Base-by-base conservation (phyloP, 1,139 yeast species). In the Lodderomyces theae region DNA sequence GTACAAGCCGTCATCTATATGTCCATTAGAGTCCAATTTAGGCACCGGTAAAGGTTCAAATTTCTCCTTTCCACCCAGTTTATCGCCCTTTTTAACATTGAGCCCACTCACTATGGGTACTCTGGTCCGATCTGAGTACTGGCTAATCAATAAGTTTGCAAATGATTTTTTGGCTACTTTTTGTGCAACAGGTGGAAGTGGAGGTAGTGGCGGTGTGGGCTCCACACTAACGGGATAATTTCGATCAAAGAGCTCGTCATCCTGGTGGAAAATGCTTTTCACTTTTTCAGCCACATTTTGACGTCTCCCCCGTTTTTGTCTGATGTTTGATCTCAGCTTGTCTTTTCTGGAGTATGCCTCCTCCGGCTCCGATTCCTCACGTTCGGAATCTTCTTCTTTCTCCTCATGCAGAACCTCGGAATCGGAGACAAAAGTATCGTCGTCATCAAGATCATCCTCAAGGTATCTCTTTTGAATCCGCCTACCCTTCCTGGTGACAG, bases 11-110 rank as follows among this genome's bases (percentile, higher is more conserved):
- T 69, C 72, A 2, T 50, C 44, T 2, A 63, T 58, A 17, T 60
- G 54, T 1, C 74, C 76, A 9, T 57, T 49, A 1, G 45, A 51
- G 33, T 64, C 66, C 0, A 64, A 42, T 25, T 54, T 55, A 0
- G 77, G 77, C 2, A 70, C 55, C 5, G 72, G 70, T 25, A 70
- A 51, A 1, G 73, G 70, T 4, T 49, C 54, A 43, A 68, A 67
- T 13, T 43, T 39, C 7, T 47, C 39, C 5, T 37, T 21, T 7
- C 40, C 37, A 2, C 29, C 31, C 46, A 37, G 15, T 15, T 6
- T 13, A 5, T 13, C 31, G 3, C 38, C 25, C 7, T 36, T 36
- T 11, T 38, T 36, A 18, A 44, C 44, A 5, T 50, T 49, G 2
- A 66, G 53, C 4, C 75, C 76, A 42, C 68, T 61, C 2, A 69